Conservation (phyloP, 1,284 basidiomycete species). For the Microbotryum violaceum region DNA sequence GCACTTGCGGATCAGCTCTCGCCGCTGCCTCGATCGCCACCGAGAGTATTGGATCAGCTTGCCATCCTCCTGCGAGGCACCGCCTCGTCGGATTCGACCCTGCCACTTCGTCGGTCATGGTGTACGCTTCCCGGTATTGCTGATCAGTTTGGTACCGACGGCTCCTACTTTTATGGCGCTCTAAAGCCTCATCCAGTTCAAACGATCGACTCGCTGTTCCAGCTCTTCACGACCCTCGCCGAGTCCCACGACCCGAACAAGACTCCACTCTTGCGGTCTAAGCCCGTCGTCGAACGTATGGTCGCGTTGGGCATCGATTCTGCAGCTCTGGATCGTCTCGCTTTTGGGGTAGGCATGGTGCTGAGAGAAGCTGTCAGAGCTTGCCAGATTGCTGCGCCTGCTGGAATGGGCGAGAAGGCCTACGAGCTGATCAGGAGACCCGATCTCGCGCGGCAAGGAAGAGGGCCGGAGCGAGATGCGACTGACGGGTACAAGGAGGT, state of each 20-base stretch:
- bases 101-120: background rate
- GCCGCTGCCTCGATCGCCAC: too few species aligned
- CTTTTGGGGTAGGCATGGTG: conserved; percentile 68
- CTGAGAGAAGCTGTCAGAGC: conserved; percentile 72
- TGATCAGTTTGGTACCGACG: background rate
- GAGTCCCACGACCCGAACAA: background rate
- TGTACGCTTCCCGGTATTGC: background rate
- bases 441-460: conserved; percentile 52
- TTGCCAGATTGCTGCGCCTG: conserved; percentile 67
- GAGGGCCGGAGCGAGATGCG: conserved; percentile 15
- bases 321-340: conserved; percentile 49
- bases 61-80: too few species aligned
- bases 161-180: conserved; percentile 17
- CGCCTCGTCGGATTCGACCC: too few species aligned
- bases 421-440: conserved; percentile 70
- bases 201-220: background rate
- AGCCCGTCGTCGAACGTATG: conserved; percentile 50
- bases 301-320: conserved; percentile 44
- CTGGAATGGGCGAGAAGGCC: conserved; percentile 60
- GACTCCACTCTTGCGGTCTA: conserved; percentile 4
- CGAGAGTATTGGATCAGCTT: too few species aligned
- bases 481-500: too few species aligned
- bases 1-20: background rate
- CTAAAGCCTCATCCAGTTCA: background rate
- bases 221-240: conserved; percentile 12